Conservation (phyloP, 495 filamentous ascomycete species). For the Opeltia flavorubescens region DNA sequence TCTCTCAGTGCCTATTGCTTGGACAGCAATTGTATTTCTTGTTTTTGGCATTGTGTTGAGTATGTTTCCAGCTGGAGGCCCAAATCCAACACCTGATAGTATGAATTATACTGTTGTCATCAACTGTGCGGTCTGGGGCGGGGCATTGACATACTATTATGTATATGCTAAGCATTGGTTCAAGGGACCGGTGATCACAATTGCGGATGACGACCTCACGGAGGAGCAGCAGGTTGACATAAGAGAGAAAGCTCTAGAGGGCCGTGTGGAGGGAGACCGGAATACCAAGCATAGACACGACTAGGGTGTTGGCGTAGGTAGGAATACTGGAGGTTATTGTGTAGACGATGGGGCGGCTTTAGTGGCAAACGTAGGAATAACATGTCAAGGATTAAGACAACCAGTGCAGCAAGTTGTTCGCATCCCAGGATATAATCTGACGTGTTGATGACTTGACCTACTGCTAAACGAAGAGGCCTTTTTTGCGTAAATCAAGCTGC, state of each 20-base stretch:
- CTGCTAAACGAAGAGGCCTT: no score
- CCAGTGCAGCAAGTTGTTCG: no score
- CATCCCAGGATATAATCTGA: no score
- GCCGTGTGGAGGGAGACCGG: no score
- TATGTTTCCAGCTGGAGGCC: slow-evolving; percentile 46
- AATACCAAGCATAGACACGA: no score
- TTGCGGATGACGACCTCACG: slow-evolving; percentile 26
- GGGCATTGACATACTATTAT: slow-evolving; percentile 47
- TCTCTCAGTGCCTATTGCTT: slow-evolving; percentile 38
- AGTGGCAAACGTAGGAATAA: no score
- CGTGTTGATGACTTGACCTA: no score
- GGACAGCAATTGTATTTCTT: slow-evolving; percentile 38
- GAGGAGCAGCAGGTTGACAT: slow-evolving; percentile 15
- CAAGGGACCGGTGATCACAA: slow-evolving; percentile 56
- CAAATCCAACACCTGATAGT: slow-evolving; percentile 34
- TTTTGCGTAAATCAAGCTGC: no score
- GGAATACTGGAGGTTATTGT: no score
- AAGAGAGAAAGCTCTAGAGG: slow-evolving; percentile 7
- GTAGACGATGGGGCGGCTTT: no score
- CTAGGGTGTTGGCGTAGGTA: no score
- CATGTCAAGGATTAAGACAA: no score
- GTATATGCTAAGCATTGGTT: slow-evolving; percentile 58
- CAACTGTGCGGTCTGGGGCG: slow-evolving; percentile 48
- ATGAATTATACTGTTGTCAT: slow-evolving; percentile 61
- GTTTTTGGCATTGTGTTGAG: slow-evolving; percentile 39